phyloP scores from a whole-genome alignment of 768 basidiomycete species.

The Tricholoma saponaceum region DNA sequence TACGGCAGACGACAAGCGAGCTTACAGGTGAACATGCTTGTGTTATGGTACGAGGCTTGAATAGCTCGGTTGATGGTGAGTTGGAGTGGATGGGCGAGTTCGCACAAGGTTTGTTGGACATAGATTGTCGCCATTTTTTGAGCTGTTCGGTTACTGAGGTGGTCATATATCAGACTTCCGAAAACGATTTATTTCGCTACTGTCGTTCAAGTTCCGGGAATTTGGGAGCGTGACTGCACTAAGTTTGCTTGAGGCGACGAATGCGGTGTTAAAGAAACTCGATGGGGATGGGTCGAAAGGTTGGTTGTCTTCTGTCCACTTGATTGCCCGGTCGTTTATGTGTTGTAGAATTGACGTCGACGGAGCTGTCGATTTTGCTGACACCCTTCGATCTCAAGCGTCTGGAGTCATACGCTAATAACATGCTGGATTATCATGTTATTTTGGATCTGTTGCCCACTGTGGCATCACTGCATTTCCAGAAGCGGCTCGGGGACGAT shows the following conservation, averaged over 20 bases:
- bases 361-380: slow-evolving; percentile 53
- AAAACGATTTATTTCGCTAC: slow-evolving; percentile 78
- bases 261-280: slow-evolving; percentile 49
- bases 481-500: slow-evolving; percentile 61
- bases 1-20: slow-evolving; percentile 91
- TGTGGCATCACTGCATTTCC: slow-evolving; percentile 81
- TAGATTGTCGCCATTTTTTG: not conserved
- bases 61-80: slow-evolving; percentile 56
- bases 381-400: slow-evolving; percentile 96
- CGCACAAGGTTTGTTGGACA: slow-evolving; percentile 56
- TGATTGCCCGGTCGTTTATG: not conserved
- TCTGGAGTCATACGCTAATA: slow-evolving; percentile 92
- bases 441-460: slow-evolving; percentile 88
- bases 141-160: not conserved
- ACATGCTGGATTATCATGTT: slow-evolving; percentile 95
- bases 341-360: slow-evolving; percentile 28
- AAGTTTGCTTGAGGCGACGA: slow-evolving; percentile 85
- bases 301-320: slow-evolving; percentile 12
- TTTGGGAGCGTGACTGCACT: slow-evolving; percentile 85
- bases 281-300: slow-evolving; percentile 36
- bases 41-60: slow-evolving; percentile 89
- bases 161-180: slow-evolving; percentile 69
- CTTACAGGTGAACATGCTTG: slow-evolving; percentile 96
- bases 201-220: slow-evolving; percentile 94
- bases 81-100: slow-evolving; percentile 88